phyloP scores from a whole-genome alignment of 345 rosid genomes.

The Brassica napus region DNA sequence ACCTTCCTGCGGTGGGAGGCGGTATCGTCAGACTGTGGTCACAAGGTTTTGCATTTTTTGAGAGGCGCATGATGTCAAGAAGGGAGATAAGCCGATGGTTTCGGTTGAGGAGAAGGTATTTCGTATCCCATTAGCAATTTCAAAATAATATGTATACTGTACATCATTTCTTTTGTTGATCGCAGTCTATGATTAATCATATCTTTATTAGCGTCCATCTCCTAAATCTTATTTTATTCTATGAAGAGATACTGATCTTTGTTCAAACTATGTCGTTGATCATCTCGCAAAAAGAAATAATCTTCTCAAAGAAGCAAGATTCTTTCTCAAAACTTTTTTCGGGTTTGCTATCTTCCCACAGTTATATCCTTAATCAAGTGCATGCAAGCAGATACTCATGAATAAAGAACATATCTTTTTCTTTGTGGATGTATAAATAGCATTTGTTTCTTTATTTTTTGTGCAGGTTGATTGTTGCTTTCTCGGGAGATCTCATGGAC shows the following conservation, averaged over 20 bases:
- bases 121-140: neutral
- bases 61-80: too few relatives aligned
- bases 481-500: slow-evolving; percentile 70
- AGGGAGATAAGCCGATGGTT: neutral
- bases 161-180: neutral
- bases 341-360: slow-evolving; percentile 43
- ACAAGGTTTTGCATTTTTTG: too few relatives aligned
- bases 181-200: neutral
- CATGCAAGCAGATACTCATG: neutral
- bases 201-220: neutral
- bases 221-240: slow-evolving; percentile 50
- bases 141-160: neutral
- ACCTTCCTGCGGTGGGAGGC: too few relatives aligned
- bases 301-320: slow-evolving; percentile 63
- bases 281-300: slow-evolving; percentile 55
- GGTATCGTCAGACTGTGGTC: too few relatives aligned
- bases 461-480: slow-evolving; percentile 66
- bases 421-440: neutral
- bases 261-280: slow-evolving; percentile 68
- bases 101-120: neutral
- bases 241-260: slow-evolving; percentile 62
- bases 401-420: neutral
- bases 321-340: slow-evolving; percentile 78
- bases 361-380: slow-evolving; percentile 35
- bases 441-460: neutral